A percentile compares a stretch with the other conserved stretches of the same genome.
phyloP scores from a whole-genome alignment of 228 moss, liverwort and hornwort genomes.

The Sphagnum fallax region DNA sequence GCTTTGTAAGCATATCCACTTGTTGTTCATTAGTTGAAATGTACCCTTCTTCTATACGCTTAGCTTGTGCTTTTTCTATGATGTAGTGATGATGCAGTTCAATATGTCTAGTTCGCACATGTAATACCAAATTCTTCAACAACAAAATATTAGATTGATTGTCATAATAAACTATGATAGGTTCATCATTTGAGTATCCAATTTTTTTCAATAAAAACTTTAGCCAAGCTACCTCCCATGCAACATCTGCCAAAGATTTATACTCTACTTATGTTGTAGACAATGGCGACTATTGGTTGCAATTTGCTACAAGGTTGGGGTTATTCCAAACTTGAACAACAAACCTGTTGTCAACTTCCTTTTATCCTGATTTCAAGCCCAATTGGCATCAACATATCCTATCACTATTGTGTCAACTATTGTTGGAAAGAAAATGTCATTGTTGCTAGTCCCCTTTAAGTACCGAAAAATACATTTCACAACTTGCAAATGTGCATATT shows the following conservation, averaged over 20 bases:
- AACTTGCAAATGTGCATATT: not conserved
- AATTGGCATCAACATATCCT: not conserved
- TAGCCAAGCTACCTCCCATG: not conserved
- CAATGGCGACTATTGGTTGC: not conserved
- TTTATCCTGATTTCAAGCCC: not conserved
- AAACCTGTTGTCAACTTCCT: not conserved
- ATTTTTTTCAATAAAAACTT: not conserved
- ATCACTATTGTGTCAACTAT: not conserved
- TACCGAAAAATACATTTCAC: not conserved
- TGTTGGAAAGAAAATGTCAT: not conserved
- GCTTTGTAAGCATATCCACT: not conserved
- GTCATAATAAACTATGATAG: not conserved
- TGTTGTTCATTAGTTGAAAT: not conserved
- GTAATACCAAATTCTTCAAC: no score
- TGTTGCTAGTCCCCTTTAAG: not conserved
- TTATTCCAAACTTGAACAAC: not conserved
- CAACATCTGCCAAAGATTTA: not conserved
- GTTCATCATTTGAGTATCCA: not conserved
- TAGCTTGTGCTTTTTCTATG: not conserved
- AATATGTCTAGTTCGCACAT: not conserved
- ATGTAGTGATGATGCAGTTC: not conserved
- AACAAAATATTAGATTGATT: not conserved
- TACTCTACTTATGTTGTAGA: not conserved
- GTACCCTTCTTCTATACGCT: not conserved
- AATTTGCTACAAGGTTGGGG: not conserved